Percentiles rank a stretch among this genome's conserved stretches.
Evolutionary conservation across 306 rosid species (phyloP).

Genomic region (Datisca glomerata): DNA sequence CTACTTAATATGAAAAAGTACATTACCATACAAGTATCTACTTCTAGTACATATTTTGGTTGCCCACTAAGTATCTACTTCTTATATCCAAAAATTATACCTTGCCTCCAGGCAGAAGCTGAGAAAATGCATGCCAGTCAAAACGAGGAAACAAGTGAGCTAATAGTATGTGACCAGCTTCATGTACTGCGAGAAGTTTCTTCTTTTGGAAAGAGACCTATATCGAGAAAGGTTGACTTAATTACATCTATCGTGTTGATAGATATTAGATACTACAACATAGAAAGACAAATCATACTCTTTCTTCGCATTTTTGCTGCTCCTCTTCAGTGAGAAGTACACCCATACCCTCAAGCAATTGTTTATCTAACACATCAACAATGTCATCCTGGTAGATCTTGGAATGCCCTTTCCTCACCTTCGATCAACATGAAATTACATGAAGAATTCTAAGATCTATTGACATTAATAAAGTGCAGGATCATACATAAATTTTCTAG

Average conservation of each 20-base stretch:
- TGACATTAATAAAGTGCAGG: slow-evolving; percentile 14
- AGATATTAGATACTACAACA: too few relatives aligned
- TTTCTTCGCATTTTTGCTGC: slow-evolving; percentile 82
- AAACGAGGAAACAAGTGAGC: slow-evolving; percentile 94
- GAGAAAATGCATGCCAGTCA: slow-evolving; percentile 99
- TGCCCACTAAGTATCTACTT: too few relatives aligned
- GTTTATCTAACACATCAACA: slow-evolving; percentile 87
- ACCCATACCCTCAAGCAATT: slow-evolving; percentile 98
- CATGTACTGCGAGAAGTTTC: slow-evolving; percentile 91
- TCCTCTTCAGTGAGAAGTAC: slow-evolving; percentile 98
- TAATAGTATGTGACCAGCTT: slow-evolving; percentile 87
- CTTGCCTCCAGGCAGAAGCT: slow-evolving; percentile 98
- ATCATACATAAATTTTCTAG: too few relatives aligned
- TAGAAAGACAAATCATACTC: slow-evolving; percentile 27
- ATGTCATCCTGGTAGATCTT: slow-evolving; percentile 64
- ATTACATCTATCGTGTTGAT: too few relatives aligned
- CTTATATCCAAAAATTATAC: slow-evolving; percentile 39
- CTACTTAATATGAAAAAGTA: slow-evolving; percentile 31
- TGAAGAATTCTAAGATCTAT: slow-evolving; percentile 11
- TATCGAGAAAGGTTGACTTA: too few relatives aligned
- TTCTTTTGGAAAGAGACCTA: slow-evolving; percentile 74
- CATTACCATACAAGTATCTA: too few relatives aligned
- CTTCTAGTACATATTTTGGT: too few relatives aligned
- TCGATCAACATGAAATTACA: slow-evolving; percentile 15
- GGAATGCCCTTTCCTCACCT: slow-evolving; percentile 88